phyloP scores from a whole-genome alignment of 2,329 filamentous ascomycete genomes.

The Fusarium odoratissimum region DNA sequence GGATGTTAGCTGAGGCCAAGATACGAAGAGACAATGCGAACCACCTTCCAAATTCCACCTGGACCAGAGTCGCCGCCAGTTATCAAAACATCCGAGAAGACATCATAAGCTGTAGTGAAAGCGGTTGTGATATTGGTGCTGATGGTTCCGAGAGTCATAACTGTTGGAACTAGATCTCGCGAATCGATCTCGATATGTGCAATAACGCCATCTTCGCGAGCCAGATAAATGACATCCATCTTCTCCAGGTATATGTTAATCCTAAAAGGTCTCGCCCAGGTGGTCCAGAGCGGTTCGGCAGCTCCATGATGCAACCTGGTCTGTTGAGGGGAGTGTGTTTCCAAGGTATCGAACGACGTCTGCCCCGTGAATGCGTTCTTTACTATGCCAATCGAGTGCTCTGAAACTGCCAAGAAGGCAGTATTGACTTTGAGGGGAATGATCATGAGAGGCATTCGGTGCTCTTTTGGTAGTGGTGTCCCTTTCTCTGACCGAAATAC shows the following conservation, averaged over 20 bases:
- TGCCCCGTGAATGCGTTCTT: slow-evolving; percentile 65
- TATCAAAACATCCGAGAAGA: slow-evolving; percentile 80
- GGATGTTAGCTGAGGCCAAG: slow-evolving; percentile 8
- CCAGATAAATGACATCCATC: slow-evolving; percentile 85
- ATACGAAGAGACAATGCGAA: slow-evolving; percentile 28
- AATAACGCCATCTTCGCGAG: slow-evolving; percentile 86
- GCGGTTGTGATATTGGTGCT: slow-evolving; percentile 81
- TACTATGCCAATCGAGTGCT: slow-evolving; percentile 67
- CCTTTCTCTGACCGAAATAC: slow-evolving; percentile 61
- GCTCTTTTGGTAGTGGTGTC: slow-evolving; percentile 61
- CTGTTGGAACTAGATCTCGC: slow-evolving; percentile 64
- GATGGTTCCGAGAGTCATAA: slow-evolving; percentile 71
- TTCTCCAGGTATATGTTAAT: slow-evolving; percentile 69
- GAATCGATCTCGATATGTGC: slow-evolving; percentile 76
- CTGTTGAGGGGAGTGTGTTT: slow-evolving; percentile 53
- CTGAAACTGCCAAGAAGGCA: slow-evolving; percentile 76
- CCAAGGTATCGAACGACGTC: slow-evolving; percentile 60
- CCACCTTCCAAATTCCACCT: slow-evolving; percentile 80
- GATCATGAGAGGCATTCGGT: slow-evolving; percentile 73
- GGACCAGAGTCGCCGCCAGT: slow-evolving; percentile 82
- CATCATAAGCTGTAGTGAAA: slow-evolving; percentile 79
- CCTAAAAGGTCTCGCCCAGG: slow-evolving; percentile 84
- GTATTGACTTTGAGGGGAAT: slow-evolving; percentile 78
- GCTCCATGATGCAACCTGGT: slow-evolving; percentile 61
- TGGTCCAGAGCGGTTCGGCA: slow-evolving; percentile 75